Conservation (phyloP, 441 rosid species). For the Dalechampia spathulata region DNA sequence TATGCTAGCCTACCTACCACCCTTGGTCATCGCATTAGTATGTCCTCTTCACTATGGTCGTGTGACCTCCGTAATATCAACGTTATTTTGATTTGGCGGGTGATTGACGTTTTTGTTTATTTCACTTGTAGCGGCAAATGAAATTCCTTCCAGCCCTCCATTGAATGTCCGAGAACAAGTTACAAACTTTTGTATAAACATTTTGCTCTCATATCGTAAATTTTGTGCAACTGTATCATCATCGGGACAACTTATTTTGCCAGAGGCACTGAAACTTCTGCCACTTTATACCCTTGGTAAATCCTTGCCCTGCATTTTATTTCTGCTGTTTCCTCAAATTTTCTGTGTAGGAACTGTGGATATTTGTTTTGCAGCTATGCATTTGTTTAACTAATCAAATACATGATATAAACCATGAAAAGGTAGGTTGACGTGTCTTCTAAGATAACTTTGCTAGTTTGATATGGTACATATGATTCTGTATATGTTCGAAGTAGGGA, state of each 20-base stretch:
- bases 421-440: neutral
- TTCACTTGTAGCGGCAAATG: slow-evolving; percentile 57
- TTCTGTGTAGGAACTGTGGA: neutral
- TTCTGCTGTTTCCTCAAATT: neutral
- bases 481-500: neutral
- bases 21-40: neutral
- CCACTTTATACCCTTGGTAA: slow-evolving; percentile 90
- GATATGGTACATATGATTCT: neutral
- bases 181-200: slow-evolving; percentile 65
- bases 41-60: neutral
- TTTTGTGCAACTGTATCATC: slow-evolving; percentile 97
- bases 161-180: slow-evolving; percentile 67
- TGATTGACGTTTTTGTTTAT: neutral
- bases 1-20: neutral
- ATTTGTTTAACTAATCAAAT: neutral
- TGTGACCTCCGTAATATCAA: neutral
- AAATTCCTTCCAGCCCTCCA: slow-evolving; percentile 67
- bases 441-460: neutral
- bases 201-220: slow-evolving; percentile 84
- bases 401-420: neutral
- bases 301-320: slow-evolving; percentile 9
- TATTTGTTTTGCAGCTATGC: neutral
- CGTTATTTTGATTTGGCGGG: neutral
- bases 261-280: slow-evolving; percentile 97
- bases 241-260: slow-evolving; percentile 96